Evolutionary conservation across 176 grass and related monocot species (phyloP).

Genomic region (Elaeis guineensis): DNA sequence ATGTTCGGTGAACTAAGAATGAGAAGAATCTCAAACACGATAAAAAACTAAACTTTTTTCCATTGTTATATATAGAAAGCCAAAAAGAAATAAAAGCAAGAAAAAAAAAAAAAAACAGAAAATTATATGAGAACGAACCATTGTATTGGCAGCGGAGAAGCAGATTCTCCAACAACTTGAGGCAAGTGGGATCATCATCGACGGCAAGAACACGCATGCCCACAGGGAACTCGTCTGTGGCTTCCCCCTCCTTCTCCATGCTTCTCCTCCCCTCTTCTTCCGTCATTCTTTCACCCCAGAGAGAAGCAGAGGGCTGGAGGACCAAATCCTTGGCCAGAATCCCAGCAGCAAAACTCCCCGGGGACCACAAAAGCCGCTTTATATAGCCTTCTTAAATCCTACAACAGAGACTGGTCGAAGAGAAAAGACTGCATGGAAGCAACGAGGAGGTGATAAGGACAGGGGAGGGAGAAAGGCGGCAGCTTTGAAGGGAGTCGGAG

Average conservation of each 20-base stretch:
- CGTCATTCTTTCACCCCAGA: slow-evolving; percentile 3
- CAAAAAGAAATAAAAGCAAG: no score
- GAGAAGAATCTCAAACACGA: background rate
- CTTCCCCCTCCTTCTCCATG: background rate
- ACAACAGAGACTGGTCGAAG: background rate
- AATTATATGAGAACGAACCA: background rate
- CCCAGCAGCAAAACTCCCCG: no score
- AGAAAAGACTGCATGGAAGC: background rate
- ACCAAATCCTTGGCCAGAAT: no score
- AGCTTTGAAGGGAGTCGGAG: background rate
- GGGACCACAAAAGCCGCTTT: background rate
- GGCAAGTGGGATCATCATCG: slow-evolving; percentile 21
- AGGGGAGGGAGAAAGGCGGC: slow-evolving; percentile 4
- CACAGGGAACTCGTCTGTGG: slow-evolving; percentile 12
- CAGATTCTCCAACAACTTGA: slow-evolving; percentile 13
- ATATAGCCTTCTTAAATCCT: background rate
- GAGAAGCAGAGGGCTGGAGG: background rate
- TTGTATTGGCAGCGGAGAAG: slow-evolving; percentile 15
- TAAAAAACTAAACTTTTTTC: background rate
- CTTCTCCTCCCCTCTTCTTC: slow-evolving; percentile 12
- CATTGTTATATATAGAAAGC: no score
- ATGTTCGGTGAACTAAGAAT: no score
- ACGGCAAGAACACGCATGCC: slow-evolving; percentile 18
- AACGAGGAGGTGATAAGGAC: background rate
- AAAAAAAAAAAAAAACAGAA: background rate